Evolutionary conservation across 2,329 filamentous ascomycete species (phyloP), one percentile per base, ranked within the genome.

Genomic region (Graphiopsis chlorocephala): DNA sequence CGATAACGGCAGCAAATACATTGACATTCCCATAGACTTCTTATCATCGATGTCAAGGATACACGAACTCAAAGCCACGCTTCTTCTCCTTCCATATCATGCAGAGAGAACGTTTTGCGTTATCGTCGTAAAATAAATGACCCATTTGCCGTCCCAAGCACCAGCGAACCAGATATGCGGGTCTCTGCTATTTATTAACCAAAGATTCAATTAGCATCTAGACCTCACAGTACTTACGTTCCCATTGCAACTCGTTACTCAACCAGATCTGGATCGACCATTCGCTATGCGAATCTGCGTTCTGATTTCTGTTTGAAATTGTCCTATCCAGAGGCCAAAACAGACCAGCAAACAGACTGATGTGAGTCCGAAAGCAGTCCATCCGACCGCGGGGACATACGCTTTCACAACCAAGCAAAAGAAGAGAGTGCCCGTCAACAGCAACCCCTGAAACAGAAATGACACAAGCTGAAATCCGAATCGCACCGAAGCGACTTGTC

Each of bases 391-490:
- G 0, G 31, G 38, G 11, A 23, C 31, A 10, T 29, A 63, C 25
- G 38, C 47, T 25, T 23, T 29, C 25, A 63, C 60, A 1, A 63
- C 60, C 23, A 63, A 45, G n/a, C 60, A 63, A 35, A 63, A 63
- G 15, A 63, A 63, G 10, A 55, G 25, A 4, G 48, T 56, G 17
- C 60, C 60, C 1, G 52, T n/a, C 4, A 63, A 28, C 1, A 63
- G 20, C 2, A 63, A 11, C 3, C 35, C 48, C 29, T 63, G 60
- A 2, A 63, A 63, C 14, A 20, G 5, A 2, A 63, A 47, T 2
- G 48, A 63, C 5, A 63, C 23, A 17, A 29, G 0, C 6, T 33
- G 31, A 3, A 55, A 29, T 5, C 38, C 10, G 20, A 29, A 35
- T 5, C 60, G 25, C 0, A 55, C n/a, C 12, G 8, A 3, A 23